A percentile compares a stretch with the other conserved stretches of the same genome.
Conservation (phyloP, 441 rosid species). For the Syzygium malaccense region DNA sequence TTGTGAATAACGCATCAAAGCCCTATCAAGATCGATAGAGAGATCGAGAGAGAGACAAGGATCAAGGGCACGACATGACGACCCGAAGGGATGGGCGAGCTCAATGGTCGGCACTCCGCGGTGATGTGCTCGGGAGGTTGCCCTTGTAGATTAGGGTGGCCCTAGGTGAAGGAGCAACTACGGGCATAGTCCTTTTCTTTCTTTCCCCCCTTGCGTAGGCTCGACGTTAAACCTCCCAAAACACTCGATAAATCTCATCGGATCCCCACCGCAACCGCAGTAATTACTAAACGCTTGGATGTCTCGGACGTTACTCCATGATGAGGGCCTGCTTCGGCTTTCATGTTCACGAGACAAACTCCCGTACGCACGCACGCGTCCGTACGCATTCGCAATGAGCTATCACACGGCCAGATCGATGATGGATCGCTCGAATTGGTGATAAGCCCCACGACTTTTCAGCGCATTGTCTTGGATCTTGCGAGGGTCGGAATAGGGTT, state of each 20-base stretch:
- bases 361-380: background rate
- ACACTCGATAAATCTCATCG: background rate
- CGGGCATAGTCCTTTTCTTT: background rate
- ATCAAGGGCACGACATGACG: background rate
- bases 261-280: background rate
- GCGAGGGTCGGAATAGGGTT: background rate
- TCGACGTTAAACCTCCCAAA: background rate
- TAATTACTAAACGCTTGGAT: background rate
- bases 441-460: background rate
- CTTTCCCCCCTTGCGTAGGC: background rate
- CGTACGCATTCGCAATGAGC: background rate
- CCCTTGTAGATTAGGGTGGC: background rate
- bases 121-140: background rate
- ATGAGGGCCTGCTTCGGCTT: background rate
- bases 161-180: background rate
- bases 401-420: background rate
- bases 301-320: background rate
- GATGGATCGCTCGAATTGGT: rapidly evolving
- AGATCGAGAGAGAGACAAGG: background rate
- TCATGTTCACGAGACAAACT: background rate
- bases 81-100: background rate
- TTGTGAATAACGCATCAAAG: too few relatives aligned
- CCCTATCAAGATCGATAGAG: background rate
- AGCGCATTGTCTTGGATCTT: background rate
- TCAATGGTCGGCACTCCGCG: background rate